These are phyloP conservation scores for Lithospermum erythrorhizon DNA, from an alignment of 257 asterid species.

Conservation along the genomic window DNA sequence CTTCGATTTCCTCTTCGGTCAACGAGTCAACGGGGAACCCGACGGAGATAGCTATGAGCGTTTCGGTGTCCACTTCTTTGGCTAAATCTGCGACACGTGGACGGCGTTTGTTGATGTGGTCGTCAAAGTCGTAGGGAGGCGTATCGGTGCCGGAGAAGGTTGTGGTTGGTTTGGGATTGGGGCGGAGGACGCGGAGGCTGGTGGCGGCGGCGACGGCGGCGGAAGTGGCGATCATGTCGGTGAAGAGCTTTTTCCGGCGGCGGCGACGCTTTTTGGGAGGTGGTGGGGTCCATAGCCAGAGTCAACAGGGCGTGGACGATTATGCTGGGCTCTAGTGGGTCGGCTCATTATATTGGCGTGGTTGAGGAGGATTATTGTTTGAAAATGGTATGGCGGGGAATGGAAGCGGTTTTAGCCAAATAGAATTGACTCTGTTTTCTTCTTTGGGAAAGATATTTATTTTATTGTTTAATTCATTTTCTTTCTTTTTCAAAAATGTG, in stretches of 20 bases:
- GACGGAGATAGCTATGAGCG: constrained; percentile 85
- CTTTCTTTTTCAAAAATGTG: no score
- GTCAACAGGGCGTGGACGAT: no score
- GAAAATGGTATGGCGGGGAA: no score
- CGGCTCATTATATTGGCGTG: no score
- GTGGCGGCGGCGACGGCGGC: constrained; percentile 40
- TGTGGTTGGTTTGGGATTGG: constrained; percentile 56
- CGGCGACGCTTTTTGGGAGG: constrained; percentile 78
- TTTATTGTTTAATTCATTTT: no score
- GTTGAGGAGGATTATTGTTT: no score
- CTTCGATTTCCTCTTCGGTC: constrained; percentile 94
- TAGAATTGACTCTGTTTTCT: no score
- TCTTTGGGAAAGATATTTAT: no score
- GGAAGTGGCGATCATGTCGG: constrained; percentile 64
- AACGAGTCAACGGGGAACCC: constrained; percentile 92
- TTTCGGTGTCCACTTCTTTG: constrained; percentile 82
- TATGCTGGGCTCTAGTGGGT: no score
- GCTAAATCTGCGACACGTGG: constrained; percentile 60
- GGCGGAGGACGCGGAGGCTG: constrained; percentile 74
- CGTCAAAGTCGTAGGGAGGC: constrained; percentile 1
- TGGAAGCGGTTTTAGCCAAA: no score
- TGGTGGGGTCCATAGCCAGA: constrained; percentile 17
- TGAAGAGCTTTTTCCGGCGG: constrained; percentile 81
- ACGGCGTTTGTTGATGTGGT: constrained; percentile 32
- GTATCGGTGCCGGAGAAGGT: constrained; percentile 7